phyloP scores from a whole-genome alignment of 2,329 filamentous ascomycete genomes.

The Xylaria sp. region DNA sequence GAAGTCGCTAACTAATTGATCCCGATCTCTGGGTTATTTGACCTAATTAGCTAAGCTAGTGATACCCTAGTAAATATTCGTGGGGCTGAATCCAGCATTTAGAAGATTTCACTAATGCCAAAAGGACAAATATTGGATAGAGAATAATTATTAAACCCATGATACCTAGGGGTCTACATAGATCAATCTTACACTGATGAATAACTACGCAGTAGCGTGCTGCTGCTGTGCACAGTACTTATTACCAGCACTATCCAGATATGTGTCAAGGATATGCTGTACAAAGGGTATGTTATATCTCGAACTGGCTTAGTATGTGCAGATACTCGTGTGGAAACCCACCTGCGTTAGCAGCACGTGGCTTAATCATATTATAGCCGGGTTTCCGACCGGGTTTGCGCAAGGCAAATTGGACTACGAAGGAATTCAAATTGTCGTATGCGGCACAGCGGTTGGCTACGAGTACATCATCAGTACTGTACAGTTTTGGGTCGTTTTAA shows the following conservation, averaged over 20 bases:
- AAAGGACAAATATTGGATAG: neutral
- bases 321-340: neutral
- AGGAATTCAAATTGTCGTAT: constrained; percentile 25
- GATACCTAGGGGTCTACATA: too few relatives aligned
- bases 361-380: neutral
- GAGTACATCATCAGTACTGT: neutral
- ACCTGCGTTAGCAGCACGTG: constrained; percentile 14
- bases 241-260: neutral
- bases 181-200: too few relatives aligned
- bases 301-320: neutral
- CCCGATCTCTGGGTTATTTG: neutral
- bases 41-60: neutral
- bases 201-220: too few relatives aligned
- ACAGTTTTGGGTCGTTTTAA: neutral
- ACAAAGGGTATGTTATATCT: neutral
- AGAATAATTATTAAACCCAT: too few relatives aligned
- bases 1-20: neutral
- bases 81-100: neutral
- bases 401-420: neutral
- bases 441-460: constrained; percentile 17
- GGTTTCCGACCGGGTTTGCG: neutral
- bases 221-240: neutral
- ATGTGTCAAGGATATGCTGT: neutral
- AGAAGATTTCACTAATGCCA: neutral
- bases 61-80: neutral